These are phyloP conservation scores for Dalbergia cochinchinensis DNA, from an alignment of 306 rosid species.

Conservation along the genomic window DNA sequence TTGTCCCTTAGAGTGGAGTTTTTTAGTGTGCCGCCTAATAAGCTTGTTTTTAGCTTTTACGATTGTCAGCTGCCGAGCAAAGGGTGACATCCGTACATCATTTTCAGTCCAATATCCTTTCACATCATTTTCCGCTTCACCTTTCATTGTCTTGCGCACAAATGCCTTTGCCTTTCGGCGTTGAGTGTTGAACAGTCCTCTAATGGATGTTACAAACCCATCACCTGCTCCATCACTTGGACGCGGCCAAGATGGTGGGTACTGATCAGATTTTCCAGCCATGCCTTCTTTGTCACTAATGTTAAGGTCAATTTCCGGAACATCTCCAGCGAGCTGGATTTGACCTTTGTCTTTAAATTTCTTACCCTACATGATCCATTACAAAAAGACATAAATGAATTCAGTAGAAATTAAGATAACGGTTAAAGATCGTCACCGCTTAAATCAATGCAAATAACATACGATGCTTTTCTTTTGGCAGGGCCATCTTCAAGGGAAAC, in stretches of 20 bases:
- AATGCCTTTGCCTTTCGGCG: slow-evolving; percentile 92
- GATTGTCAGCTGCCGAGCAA: slow-evolving; percentile 88
- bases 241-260: slow-evolving; percentile 79
- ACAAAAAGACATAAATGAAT: slow-evolving; percentile 28
- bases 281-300: slow-evolving; percentile 75
- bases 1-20: slow-evolving; percentile 65
- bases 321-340: slow-evolving; percentile 55
- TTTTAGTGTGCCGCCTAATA: slow-evolving; percentile 74
- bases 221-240: slow-evolving; percentile 96
- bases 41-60: slow-evolving; percentile 78
- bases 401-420: slow-evolving; percentile 1
- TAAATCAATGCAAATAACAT: slow-evolving; percentile 30
- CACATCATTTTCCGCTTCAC: slow-evolving; percentile 77
- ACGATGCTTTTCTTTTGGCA: slow-evolving; percentile 17
- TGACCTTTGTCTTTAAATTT: slow-evolving; percentile 90
- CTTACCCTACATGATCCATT: slow-evolving; percentile 69
- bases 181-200: slow-evolving; percentile 83
- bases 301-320: slow-evolving; percentile 66
- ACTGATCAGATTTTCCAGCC: slow-evolving; percentile 71
- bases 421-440: slow-evolving; percentile 21
- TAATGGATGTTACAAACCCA: slow-evolving; percentile 92
- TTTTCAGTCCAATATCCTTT: slow-evolving; percentile 75
- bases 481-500: slow-evolving; percentile 28
- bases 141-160: slow-evolving; percentile 82
- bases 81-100: slow-evolving; percentile 71